Evolutionary conservation across 345 rosid genomes (phyloP), one percentile per base, ranked within the genome.

Genomic region (Pugionium dolabratum): DNA sequence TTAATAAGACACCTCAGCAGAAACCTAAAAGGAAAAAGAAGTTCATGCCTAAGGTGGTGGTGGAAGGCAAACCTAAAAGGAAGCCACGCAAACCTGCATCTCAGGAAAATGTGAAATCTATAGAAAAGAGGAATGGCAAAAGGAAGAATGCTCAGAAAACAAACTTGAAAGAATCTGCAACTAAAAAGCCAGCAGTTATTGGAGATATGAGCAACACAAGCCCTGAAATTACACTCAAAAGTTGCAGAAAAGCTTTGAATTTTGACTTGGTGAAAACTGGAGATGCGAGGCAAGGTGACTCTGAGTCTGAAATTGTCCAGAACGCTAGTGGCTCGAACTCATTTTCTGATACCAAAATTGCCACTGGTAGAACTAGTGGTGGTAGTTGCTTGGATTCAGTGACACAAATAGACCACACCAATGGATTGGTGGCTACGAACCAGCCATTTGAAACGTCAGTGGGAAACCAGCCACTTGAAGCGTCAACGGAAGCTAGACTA

Each of bases 11-110:
- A 25, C 98, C 97, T 4, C 84, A 83, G 56, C 79, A 71, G 79
- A 86, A 83, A 76, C 71, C 75, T 43, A 89, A 81, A 74, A 69
- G 84, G 75, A 89, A 41, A 77, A 91, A 64, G 76, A 92, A 87
- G 79, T 85, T 84, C 82, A 83, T 90, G 82, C 95, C 98, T 1
- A 92, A 89, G 78, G 96, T 89, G 59, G 37, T 83, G 18, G 48
- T 3, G 63, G 90, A 89, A 81, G 88, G 80, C 64, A 83, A 84
- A 75, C 80, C 83, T 54, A 81, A 74, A 47, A 80, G 76, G 67
- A 65, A 72, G 63, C 66, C 78, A 37, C 75, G 76, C 44, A 79
- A 84, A 61, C 64, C 86, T 11, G 67, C 70, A 67, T 73, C 81
- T 65, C 56, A 81, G 55, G 73, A 60, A 51, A 59, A 11, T 32